A percentile compares a stretch with the other conserved stretches of the same genome.
Conservation (phyloP, 116 monocot species). For the Posidonia oceanica region DNA sequence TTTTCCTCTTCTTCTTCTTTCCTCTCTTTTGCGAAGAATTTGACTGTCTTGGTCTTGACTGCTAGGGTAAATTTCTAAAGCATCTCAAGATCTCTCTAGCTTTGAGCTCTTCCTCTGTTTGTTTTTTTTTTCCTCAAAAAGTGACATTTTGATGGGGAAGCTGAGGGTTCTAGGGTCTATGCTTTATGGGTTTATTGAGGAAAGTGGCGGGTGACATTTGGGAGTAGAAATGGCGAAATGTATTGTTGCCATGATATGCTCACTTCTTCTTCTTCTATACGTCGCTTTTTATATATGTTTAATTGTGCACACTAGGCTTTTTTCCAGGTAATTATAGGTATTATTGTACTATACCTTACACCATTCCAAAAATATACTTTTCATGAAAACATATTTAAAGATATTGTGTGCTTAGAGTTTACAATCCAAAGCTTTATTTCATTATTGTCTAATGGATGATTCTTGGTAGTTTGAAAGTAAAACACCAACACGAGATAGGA, state of each 20-base stretch:
- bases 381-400: no score
- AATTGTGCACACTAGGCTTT: no score
- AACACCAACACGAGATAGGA: no score
- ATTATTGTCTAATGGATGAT: no score
- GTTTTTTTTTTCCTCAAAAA: background rate
- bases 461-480: no score
- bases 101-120: background rate
- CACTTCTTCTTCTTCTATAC: background rate
- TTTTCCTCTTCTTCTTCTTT: background rate
- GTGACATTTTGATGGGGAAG: background rate
- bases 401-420: no score
- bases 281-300: no score
- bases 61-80: slow-evolving; percentile 79
- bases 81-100: slow-evolving; percentile 24
- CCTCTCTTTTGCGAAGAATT: slow-evolving; percentile 87
- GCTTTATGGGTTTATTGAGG: background rate
- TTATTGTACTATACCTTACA: no score
- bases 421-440: no score
- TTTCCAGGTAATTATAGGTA: no score
- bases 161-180: background rate
- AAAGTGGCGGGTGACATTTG: background rate
- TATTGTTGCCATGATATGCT: background rate
- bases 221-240: background rate
- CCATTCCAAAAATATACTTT: no score
- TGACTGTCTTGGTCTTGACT: slow-evolving; percentile 79